phyloP scores from a whole-genome alignment of 2,329 filamentous ascomycete species.

The Botrytis porri region DNA sequence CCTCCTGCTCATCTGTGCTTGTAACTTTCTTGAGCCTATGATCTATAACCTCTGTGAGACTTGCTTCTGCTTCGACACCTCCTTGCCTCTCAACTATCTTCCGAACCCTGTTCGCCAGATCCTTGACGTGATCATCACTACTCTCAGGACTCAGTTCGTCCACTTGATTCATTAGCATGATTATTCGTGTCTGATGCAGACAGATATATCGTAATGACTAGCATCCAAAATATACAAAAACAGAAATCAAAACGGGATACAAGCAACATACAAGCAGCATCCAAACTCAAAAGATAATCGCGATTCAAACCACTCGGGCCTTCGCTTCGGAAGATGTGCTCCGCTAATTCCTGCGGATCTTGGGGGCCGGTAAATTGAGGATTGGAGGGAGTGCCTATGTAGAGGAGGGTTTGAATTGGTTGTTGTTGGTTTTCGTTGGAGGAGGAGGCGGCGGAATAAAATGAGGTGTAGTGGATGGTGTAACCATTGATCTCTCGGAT shows the following conservation, averaged over 20 bases:
- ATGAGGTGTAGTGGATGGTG: constrained; percentile 85
- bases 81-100: constrained; percentile 50
- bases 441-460: constrained; percentile 55
- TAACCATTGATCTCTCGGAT: constrained; percentile 98
- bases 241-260: not conserved
- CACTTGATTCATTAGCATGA: constrained; percentile 41
- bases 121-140: constrained; percentile 78
- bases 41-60: constrained; percentile 21
- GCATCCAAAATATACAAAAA: not conserved
- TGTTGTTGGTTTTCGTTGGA: constrained; percentile 21
- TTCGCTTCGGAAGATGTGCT: constrained; percentile 71
- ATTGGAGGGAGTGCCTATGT: constrained; percentile 92
- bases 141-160: constrained; percentile 70
- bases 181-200: not conserved
- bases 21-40: constrained; percentile 45
- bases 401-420: constrained; percentile 64
- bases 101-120: constrained; percentile 72
- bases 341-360: constrained; percentile 71
- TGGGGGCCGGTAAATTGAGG: constrained; percentile 87
- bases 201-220: not conserved
- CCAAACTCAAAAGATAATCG: constrained; percentile 83
- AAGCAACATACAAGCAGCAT: constrained; percentile 52
- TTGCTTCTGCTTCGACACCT: constrained; percentile 24
- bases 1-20: constrained; percentile 58
- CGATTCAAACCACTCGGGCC: constrained; percentile 87